Evolutionary conservation across 352 stramenopile species (phyloP).

Genomic region (Phytophthora constricta): DNA sequence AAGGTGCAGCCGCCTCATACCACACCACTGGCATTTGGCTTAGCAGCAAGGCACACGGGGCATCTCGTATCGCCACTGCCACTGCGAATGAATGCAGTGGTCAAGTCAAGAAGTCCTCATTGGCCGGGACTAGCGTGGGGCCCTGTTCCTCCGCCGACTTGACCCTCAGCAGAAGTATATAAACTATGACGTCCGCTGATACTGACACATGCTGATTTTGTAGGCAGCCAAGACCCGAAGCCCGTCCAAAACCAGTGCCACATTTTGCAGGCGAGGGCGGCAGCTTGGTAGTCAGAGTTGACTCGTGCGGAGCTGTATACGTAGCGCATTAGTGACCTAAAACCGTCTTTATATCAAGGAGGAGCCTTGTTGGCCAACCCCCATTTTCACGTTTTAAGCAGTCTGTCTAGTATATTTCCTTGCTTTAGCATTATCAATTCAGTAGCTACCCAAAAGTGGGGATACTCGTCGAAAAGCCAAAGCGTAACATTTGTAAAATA

Average conservation of each 20-base stretch:
- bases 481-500: no score
- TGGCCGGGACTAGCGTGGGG: slow-evolving; percentile 17
- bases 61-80: no score
- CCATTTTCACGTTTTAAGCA: slow-evolving; percentile 22
- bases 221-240: slow-evolving; percentile 28
- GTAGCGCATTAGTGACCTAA: no score
- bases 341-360: no score
- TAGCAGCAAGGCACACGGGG: no score
- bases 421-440: slow-evolving; percentile 5
- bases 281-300: slow-evolving; percentile 44
- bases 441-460: slow-evolving; percentile 3
- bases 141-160: no score
- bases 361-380: slow-evolving; percentile 36
- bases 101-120: slow-evolving; percentile 14
- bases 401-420: neutral
- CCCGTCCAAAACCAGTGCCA: slow-evolving; percentile 39
- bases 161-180: no score
- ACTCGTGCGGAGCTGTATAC: no score
- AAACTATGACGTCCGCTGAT: no score
- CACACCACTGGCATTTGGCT: no score
- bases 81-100: slow-evolving; percentile 17
- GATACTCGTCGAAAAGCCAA: slow-evolving; percentile 5
- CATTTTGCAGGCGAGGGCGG: slow-evolving; percentile 29
- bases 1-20: no score
- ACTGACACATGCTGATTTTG: no score